Conservation (phyloP, 1,284 basidiomycete species). For the Malassezia vespertilionis region DNA sequence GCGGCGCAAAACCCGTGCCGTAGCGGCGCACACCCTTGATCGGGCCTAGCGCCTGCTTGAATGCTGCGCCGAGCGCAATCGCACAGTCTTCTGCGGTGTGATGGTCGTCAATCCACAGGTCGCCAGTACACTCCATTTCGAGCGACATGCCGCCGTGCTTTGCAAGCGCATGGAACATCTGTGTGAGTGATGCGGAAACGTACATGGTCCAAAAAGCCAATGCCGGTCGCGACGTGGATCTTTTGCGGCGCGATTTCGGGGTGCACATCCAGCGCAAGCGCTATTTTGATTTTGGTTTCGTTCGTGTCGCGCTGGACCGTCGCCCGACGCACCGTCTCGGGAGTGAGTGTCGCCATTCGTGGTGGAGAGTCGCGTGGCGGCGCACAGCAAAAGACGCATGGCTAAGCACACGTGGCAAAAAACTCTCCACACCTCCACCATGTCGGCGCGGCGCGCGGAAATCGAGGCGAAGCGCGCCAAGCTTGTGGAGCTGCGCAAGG, state of each 20-base stretch:
- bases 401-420: background rate
- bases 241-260: constrained; percentile 60
- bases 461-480: constrained; percentile 83
- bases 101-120: constrained; percentile 97
- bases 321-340: constrained; percentile 52
- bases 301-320: constrained; percentile 73
- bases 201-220: constrained; percentile 97
- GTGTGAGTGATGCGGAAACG: constrained; percentile 32
- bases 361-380: no score
- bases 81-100: constrained; percentile 94
- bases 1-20: constrained; percentile 88
- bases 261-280: constrained; percentile 68
- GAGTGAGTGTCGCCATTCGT: background rate
- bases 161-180: constrained; percentile 47
- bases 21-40: constrained; percentile 88
- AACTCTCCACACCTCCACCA: no score
- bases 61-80: constrained; percentile 80
- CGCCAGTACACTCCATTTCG: constrained; percentile 78
- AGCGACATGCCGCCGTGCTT: constrained; percentile 56
- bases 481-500: constrained; percentile 68
- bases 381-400: constrained; percentile 2
- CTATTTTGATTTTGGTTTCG: constrained; percentile 80
- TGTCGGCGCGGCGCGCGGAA: constrained; percentile 58
- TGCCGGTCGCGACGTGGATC: constrained; percentile 83
- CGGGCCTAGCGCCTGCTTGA: constrained; percentile 89